These are phyloP conservation scores for Alternaria arbusti DNA, from an alignment of 2,329 filamentous ascomycete species.

Conservation along the genomic window DNA sequence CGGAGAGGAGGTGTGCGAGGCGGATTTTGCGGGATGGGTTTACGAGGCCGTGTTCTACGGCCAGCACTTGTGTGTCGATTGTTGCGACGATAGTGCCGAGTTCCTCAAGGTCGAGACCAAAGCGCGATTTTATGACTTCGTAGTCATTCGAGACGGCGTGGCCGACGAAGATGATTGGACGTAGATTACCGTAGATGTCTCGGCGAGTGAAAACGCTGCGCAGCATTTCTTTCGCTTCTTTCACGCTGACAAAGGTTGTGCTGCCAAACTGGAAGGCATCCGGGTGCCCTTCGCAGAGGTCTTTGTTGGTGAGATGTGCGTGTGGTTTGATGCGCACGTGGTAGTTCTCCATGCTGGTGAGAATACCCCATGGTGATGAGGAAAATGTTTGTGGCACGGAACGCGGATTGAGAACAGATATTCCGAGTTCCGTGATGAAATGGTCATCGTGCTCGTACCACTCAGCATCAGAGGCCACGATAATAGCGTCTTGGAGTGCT, in stretches of 20 bases:
- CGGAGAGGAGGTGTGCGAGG: slow-evolving; percentile 3
- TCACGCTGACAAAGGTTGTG: slow-evolving; percentile 15
- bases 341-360: slow-evolving; percentile 4
- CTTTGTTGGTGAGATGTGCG: slow-evolving; percentile 22
- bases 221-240: slow-evolving; percentile 12
- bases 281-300: slow-evolving; percentile 12
- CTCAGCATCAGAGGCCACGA: slow-evolving; percentile 23
- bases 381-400: not conserved
- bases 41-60: slow-evolving; percentile 12
- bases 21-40: not conserved
- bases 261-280: slow-evolving; percentile 24
- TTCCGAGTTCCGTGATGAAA: slow-evolving; percentile 24
- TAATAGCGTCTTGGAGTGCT: slow-evolving; percentile 11
- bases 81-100: slow-evolving; percentile 19
- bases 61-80: slow-evolving; percentile 27
- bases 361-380: not conserved
- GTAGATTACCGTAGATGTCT: not conserved
- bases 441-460: slow-evolving; percentile 21
- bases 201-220: slow-evolving; percentile 1
- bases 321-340: slow-evolving; percentile 22
- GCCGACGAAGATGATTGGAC: slow-evolving; percentile 29
- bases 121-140: slow-evolving; percentile 16
- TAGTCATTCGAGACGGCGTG: slow-evolving; percentile 26
- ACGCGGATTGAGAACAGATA: slow-evolving; percentile 14
- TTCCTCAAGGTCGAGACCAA: slow-evolving; percentile 19